Evolutionary conservation across 306 rosid genomes (phyloP).

Genomic region (Betula pendula): DNA sequence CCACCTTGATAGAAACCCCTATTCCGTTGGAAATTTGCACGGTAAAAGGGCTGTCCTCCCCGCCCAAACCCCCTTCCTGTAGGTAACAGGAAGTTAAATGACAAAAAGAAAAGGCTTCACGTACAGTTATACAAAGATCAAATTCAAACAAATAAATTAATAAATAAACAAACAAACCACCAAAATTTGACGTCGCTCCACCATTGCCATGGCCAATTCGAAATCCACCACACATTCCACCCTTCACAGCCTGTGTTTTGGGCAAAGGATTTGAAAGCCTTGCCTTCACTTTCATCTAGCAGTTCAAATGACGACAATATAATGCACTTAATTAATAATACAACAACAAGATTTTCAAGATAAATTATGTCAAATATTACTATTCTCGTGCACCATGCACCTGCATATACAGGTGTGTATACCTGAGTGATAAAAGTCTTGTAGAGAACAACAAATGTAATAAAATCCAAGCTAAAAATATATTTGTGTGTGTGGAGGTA

Average conservation of each 20-base stretch:
- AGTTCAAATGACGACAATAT: slow-evolving; percentile 18
- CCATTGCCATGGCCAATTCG: slow-evolving; percentile 57
- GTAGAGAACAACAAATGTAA: slow-evolving; percentile 1
- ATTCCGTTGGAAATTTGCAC: slow-evolving; percentile 46
- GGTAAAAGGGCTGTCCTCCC: slow-evolving; percentile 41
- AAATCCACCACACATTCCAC: slow-evolving; percentile 83
- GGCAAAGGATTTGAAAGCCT: slow-evolving; percentile 91
- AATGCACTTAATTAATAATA: slow-evolving; percentile 10
- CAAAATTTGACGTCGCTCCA: slow-evolving; percentile 49
- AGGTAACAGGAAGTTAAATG: slow-evolving; percentile 7
- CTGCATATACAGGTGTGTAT: not conserved
- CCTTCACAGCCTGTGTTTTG: slow-evolving; percentile 78
- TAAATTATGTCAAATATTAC: slow-evolving; percentile 11
- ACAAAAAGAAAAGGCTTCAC: not conserved
- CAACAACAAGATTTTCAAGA: slow-evolving; percentile 12
- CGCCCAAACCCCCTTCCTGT: slow-evolving; percentile 62
- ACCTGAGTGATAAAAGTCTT: slow-evolving; percentile 2
- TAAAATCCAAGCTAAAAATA: not conserved
- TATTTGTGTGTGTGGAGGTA: not conserved
- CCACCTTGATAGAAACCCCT: slow-evolving; percentile 50
- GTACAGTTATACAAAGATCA: slow-evolving; percentile 11
- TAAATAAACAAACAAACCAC: slow-evolving; percentile 29
- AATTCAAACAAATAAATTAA: slow-evolving; percentile 23
- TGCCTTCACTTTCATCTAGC: slow-evolving; percentile 71
- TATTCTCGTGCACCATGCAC: not conserved